A percentile compares a stretch with the other conserved stretches of the same genome.
These are phyloP conservation scores for Pleurotus sapidus DNA, from an alignment of 768 basidiomycete species.

Conservation along the genomic window DNA sequence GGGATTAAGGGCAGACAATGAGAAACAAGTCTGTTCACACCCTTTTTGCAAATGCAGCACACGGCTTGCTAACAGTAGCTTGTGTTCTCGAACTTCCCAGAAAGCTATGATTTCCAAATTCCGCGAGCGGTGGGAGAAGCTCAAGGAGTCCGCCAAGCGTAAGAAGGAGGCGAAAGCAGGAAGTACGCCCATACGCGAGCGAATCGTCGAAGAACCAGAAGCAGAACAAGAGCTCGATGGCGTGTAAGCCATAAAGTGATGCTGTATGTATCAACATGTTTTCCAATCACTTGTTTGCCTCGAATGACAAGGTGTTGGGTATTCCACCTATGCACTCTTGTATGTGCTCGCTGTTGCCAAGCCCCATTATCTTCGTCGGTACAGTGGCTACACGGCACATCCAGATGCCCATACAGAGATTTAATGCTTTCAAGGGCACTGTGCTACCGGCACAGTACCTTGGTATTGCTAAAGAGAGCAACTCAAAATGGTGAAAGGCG, in stretches of 20 bases:
- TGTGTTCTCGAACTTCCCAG: conserved; percentile 33
- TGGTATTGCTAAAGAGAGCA: no score
- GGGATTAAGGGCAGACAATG: conserved; percentile 63
- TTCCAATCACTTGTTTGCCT: background rate
- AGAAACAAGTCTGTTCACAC: conserved; percentile 66
- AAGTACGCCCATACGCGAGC: conserved; percentile 49
- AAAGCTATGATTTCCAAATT: conserved; percentile 82
- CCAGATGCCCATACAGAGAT: no score
- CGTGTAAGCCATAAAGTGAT: conserved; percentile 16
- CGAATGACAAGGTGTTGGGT: no score
- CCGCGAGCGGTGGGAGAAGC: conserved; percentile 85
- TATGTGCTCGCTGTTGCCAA: background rate
- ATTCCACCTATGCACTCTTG: background rate
- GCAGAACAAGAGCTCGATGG: conserved; percentile 47
- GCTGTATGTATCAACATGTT: background rate
- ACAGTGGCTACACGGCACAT: no score
- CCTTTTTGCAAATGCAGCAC: background rate
- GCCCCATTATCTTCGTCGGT: background rate
- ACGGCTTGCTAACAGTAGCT: background rate
- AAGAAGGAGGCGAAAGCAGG: conserved; percentile 74
- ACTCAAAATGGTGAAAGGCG: no score
- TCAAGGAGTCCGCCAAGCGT: conserved; percentile 84
- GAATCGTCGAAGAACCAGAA: conserved; percentile 74
- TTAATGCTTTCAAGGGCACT: no score
- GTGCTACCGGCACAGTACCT: no score